These are phyloP conservation scores for Hydnum rufescens DNA, from an alignment of 768 basidiomycete species.

Conservation along the genomic window DNA sequence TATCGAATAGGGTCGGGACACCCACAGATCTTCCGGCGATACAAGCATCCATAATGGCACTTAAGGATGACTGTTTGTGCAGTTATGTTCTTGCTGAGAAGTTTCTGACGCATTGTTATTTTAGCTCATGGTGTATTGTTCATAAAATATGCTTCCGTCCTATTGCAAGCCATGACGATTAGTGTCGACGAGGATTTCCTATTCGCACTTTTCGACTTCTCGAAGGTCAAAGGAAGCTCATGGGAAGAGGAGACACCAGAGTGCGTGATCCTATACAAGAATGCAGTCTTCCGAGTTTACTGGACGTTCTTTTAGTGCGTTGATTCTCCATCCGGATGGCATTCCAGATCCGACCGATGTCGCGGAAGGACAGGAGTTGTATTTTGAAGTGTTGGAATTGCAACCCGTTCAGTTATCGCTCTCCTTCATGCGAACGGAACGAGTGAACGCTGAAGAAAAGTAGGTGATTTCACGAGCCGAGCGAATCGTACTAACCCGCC, in stretches of 20 bases:
- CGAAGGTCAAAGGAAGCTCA: slow-evolving; percentile 74
- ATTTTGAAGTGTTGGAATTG: slow-evolving; percentile 88
- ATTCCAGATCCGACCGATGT: slow-evolving; percentile 52
- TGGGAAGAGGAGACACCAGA: slow-evolving; percentile 68
- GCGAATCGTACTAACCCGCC: neutral
- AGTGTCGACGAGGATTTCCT: slow-evolving; percentile 96
- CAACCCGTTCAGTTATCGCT: slow-evolving; percentile 84
- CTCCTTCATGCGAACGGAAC: slow-evolving; percentile 94
- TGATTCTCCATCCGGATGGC: slow-evolving; percentile 48
- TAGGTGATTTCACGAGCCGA: slow-evolving; percentile 25
- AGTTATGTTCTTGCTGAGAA: neutral
- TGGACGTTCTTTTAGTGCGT: slow-evolving; percentile 34
- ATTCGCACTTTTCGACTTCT: slow-evolving; percentile 79
- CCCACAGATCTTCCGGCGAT: slow-evolving; percentile 66
- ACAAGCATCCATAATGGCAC: slow-evolving; percentile 69
- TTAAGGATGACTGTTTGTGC: slow-evolving; percentile 76
- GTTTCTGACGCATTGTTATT: slow-evolving; percentile 3
- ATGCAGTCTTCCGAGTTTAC: neutral
- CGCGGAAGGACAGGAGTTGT: slow-evolving; percentile 55
- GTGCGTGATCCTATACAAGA: slow-evolving; percentile 26
- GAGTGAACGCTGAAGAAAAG: slow-evolving; percentile 87
- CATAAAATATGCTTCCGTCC: slow-evolving; percentile 87
- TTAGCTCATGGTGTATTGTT: slow-evolving; percentile 96
- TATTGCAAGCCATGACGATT: slow-evolving; percentile 84
- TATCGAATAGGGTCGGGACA: slow-evolving; percentile 54